Percentiles rank a stretch among this genome's conserved stretches.
phyloP scores from a whole-genome alignment of 2,329 filamentous ascomycete species.

The Samsoniella hepiali region DNA sequence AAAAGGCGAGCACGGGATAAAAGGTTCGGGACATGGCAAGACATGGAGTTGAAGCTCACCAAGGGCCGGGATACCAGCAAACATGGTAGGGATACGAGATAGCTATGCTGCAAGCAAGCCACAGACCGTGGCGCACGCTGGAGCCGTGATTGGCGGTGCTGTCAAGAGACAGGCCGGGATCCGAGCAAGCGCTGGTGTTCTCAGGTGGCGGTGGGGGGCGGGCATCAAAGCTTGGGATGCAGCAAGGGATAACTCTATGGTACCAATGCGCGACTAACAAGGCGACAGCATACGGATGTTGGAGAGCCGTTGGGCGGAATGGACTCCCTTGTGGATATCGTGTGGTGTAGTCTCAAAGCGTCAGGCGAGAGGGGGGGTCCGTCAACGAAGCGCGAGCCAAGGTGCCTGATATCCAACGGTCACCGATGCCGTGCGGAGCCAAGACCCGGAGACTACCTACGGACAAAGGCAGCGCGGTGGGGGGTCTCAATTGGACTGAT shows the following conservation, averaged over 20 bases:
- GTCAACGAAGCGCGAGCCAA: not conserved
- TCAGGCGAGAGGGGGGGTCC: not conserved
- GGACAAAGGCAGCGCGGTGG: not conserved
- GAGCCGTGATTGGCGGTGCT: constrained; percentile 1
- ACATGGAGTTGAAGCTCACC: not conserved
- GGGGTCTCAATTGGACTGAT: not conserved
- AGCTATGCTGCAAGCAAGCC: not conserved
- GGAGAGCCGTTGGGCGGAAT: not conserved
- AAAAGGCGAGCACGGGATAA: not conserved
- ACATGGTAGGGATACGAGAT: constrained; percentile 12
- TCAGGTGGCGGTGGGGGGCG: not conserved
- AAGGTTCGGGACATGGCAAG: not conserved
- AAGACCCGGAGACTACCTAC: not conserved
- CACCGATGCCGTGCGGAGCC: not conserved
- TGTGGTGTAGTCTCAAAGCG: not conserved
- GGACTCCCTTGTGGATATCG: not conserved
- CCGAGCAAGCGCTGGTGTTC: not conserved
- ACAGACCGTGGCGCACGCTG: not conserved
- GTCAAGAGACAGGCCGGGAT: constrained; percentile 6
- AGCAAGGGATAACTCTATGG: not conserved
- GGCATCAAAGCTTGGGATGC: not conserved
- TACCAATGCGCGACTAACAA: not conserved
- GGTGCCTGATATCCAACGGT: not conserved
- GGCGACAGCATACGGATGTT: not conserved
- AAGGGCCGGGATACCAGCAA: constrained; percentile 6